These are phyloP conservation scores for Phytophthora europaea DNA, from an alignment of 352 stramenopile species.

Conservation along the genomic window DNA sequence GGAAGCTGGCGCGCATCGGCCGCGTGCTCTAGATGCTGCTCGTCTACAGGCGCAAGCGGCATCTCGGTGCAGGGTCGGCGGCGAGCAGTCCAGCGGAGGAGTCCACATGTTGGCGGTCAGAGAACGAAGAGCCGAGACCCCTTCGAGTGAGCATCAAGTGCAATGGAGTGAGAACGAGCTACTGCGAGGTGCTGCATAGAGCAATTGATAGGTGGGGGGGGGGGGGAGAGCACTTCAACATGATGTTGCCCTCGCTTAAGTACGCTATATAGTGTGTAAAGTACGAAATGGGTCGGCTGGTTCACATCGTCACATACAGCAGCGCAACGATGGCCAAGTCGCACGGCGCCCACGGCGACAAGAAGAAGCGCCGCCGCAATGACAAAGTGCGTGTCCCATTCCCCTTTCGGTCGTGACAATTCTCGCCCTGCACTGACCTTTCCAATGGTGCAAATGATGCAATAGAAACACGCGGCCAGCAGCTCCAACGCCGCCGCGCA, in stretches of 20 bases:
- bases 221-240: slow-evolving; percentile 9
- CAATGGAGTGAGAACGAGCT: background rate
- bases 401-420: background rate
- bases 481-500: slow-evolving; percentile 20
- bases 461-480: slow-evolving; percentile 32
- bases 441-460: background rate
- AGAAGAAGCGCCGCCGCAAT: slow-evolving; percentile 40
- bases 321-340: slow-evolving; percentile 30
- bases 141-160: background rate
- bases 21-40: background rate
- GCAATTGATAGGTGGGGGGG: background rate
- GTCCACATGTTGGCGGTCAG: background rate
- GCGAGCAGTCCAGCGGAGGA: background rate
- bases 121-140: background rate
- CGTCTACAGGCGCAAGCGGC: background rate
- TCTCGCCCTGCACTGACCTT: background rate
- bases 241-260: slow-evolving; percentile 13
- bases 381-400: slow-evolving; percentile 33
- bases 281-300: slow-evolving; percentile 25
- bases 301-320: slow-evolving; percentile 11
- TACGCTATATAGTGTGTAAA: background rate
- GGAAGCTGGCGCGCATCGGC: background rate
- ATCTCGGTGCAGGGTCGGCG: background rate
- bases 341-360: slow-evolving; percentile 14
- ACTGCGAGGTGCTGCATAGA: too few species aligned